A percentile compares a stretch with the other conserved stretches of the same genome.
Evolutionary conservation across 345 rosid genomes (phyloP).

Genomic region (Bretschneidera sinensis): DNA sequence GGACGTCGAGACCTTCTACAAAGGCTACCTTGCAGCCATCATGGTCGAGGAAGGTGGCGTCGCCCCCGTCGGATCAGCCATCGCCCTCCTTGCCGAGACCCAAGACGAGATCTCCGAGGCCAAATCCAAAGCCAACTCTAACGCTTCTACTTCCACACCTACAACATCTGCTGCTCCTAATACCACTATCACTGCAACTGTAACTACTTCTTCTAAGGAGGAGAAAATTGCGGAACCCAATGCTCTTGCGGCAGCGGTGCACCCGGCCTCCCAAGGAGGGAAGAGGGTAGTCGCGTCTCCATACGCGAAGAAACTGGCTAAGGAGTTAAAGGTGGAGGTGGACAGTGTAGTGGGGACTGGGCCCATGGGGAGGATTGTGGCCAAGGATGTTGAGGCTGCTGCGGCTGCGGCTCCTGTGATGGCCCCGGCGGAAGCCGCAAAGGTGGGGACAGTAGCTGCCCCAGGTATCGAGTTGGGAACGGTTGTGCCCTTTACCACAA

Average conservation of each 20-base stretch:
- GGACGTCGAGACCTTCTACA: conserved; percentile 96
- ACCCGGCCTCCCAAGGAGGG: conserved; percentile 87
- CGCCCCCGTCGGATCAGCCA: conserved; percentile 92
- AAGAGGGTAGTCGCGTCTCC: conserved; percentile 86
- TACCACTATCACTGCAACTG: conserved; percentile 7
- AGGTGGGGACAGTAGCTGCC: conserved; percentile 10
- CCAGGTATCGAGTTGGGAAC: conserved; percentile 43
- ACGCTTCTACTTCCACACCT: conserved; percentile 23
- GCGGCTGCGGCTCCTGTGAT: conserved; percentile 25
- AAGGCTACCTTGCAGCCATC: conserved; percentile 81
- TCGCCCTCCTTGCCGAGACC: conserved; percentile 80
- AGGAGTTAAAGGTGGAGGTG: conserved; percentile 79
- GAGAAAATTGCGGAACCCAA: conserved; percentile 11
- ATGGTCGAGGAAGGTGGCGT: conserved; percentile 95
- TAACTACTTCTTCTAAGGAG: conserved; percentile 7
- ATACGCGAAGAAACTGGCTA: conserved; percentile 79
- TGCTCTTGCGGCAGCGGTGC: conserved; percentile 26
- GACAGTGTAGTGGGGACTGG: conserved; percentile 66
- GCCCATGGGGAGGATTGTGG: conserved; percentile 90
- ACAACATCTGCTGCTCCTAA: conserved; percentile 14
- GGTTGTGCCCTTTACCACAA: conserved; percentile 81
- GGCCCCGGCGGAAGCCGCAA: conserved; percentile 14
- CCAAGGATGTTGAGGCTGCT: conserved; percentile 85
- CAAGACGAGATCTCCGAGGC: conserved; percentile 75
- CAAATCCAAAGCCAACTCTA: conserved; percentile 44